Evolutionary conservation across 768 basidiomycete genomes (phyloP).

Genomic region (Xanthoconium stramineum): DNA sequence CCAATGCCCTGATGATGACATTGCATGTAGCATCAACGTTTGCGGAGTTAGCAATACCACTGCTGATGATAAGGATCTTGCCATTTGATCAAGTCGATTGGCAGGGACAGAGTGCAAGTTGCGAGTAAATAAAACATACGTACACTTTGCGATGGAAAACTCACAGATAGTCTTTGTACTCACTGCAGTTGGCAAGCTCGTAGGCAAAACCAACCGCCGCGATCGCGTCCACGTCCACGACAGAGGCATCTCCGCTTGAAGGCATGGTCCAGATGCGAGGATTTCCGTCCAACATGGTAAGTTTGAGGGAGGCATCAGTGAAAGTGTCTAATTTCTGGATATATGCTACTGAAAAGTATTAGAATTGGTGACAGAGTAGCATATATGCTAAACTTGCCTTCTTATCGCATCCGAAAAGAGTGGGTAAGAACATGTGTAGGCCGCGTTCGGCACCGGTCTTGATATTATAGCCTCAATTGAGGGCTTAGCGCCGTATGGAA

Average conservation of each 20-base stretch:
- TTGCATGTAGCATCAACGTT: constrained; percentile 99
- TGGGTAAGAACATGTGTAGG: constrained; percentile 95
- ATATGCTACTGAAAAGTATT: constrained; percentile 53
- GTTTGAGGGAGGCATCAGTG: constrained; percentile 96
- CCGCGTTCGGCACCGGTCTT: constrained; percentile 86
- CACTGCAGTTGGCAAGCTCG: constrained; percentile 99
- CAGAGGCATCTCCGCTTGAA: constrained; percentile 87
- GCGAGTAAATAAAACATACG: background rate
- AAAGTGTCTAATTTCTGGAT: constrained; percentile 97
- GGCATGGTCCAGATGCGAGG: constrained; percentile 99
- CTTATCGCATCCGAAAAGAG: constrained; percentile 96
- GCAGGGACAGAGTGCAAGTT: background rate
- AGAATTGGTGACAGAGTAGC: background rate
- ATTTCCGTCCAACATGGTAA: constrained; percentile 92
- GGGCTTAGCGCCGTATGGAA: too few species aligned
- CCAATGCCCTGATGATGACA: constrained; percentile 96
- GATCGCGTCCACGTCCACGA: constrained; percentile 72
- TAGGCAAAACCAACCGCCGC: constrained; percentile 93
- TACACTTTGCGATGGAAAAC: constrained; percentile 26
- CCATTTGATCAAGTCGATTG: constrained; percentile 91
- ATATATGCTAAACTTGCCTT: constrained; percentile 32
- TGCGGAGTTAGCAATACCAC: constrained; percentile 99
- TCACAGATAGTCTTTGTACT: constrained; percentile 95
- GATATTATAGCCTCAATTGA: constrained; percentile 1
- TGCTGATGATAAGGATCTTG: constrained; percentile 99